Evolutionary conservation across 1,284 basidiomycete species (phyloP).

Genomic region (Apiotrichum mycotoxinovorans): DNA sequence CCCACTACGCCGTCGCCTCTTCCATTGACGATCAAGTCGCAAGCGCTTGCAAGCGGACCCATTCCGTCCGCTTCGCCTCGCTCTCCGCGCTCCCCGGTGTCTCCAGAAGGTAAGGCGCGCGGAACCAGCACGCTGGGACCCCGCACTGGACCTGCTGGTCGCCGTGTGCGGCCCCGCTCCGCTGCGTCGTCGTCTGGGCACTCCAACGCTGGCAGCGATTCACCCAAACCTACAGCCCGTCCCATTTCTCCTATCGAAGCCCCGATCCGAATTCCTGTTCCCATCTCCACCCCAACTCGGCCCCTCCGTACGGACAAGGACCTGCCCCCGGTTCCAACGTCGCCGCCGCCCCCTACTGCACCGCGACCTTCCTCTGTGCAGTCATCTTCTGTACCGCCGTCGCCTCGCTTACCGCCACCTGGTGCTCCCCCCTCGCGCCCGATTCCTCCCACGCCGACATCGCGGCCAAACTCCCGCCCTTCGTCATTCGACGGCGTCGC

Average conservation of each 20-base stretch:
- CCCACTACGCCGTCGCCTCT: not conserved
- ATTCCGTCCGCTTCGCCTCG: not conserved
- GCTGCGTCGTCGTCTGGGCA: not conserved
- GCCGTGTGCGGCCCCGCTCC: not conserved
- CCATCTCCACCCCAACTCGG: not conserved
- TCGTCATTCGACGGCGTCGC: not conserved
- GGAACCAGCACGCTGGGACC: not conserved
- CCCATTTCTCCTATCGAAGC: not conserved
- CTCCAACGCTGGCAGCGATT: not conserved
- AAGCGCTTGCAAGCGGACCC: not conserved
- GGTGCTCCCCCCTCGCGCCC: slow-evolving; percentile 14
- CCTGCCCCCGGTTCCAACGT: not conserved
- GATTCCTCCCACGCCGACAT: slow-evolving; percentile 11
- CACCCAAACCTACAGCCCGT: not conserved
- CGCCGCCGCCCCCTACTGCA: not conserved
- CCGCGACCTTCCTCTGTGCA: not conserved
- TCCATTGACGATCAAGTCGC: not conserved
- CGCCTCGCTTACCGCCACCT: slow-evolving; percentile 9
- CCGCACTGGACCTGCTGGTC: not conserved
- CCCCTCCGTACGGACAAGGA: not conserved
- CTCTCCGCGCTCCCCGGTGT: not conserved
- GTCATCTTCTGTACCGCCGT: not conserved
- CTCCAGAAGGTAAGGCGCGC: not conserved
- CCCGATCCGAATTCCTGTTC: not conserved
- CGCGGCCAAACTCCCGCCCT: slow-evolving; percentile 1